These are phyloP conservation scores for Curvularia lunata DNA, from an alignment of 2,329 filamentous ascomycete species.

Conservation along the genomic window DNA sequence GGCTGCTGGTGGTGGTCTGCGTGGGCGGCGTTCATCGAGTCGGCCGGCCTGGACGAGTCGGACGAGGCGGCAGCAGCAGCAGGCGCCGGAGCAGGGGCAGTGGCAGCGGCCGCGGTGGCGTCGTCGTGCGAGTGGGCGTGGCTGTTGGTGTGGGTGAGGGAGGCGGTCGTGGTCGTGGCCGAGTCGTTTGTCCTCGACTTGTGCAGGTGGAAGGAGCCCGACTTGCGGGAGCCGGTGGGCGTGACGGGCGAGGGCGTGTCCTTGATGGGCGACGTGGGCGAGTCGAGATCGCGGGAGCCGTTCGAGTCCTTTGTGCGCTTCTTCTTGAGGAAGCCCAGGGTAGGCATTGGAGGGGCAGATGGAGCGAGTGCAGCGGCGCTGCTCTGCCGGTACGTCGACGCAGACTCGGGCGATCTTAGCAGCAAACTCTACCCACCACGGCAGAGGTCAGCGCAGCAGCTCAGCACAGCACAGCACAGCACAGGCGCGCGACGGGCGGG, in stretches of 20 bases:
- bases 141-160: conserved; percentile 14
- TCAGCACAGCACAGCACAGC: neutral
- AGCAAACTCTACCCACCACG: neutral
- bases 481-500: neutral
- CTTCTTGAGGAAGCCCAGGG: conserved; percentile 95
- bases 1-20: conserved; percentile 21
- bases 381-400: conserved; percentile 25
- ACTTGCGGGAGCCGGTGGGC: conserved; percentile 42
- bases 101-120: conserved; percentile 12
- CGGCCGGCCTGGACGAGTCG: conserved; percentile 42
- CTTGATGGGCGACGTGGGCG: conserved; percentile 70
- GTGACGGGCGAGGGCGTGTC: conserved; percentile 55
- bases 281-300: conserved; percentile 65
- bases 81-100: conserved; percentile 18
- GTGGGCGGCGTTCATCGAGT: conserved; percentile 51
- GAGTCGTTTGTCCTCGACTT: conserved; percentile 42
- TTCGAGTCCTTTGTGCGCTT: conserved; percentile 92
- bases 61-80: conserved; percentile 28
- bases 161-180: conserved; percentile 20
- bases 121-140: conserved; percentile 10
- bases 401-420: conserved; percentile 13
- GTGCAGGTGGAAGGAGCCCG: conserved; percentile 39
- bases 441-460: too few species aligned
- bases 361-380: conserved; percentile 24
- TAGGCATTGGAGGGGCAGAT: conserved; percentile 73